Percentiles rank a stretch among this genome's conserved stretches.
These are phyloP conservation scores for Endothia cerciana DNA, from an alignment of 2,329 filamentous ascomycete genomes.

Conservation along the genomic window DNA sequence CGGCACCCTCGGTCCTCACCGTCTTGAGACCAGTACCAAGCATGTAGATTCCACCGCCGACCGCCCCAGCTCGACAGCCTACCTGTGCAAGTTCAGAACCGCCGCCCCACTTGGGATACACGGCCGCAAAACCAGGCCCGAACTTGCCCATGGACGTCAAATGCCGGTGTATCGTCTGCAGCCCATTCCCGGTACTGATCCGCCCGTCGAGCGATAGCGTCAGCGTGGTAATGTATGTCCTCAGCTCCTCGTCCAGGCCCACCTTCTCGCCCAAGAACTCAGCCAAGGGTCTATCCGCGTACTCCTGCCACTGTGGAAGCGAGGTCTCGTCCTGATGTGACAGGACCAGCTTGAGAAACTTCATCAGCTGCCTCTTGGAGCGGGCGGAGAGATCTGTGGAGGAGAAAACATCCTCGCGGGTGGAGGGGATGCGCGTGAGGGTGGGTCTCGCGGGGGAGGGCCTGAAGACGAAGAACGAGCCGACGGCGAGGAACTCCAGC, in stretches of 20 bases:
- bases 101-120: conserved; percentile 93
- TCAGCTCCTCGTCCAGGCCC: conserved; percentile 69
- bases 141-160: conserved; percentile 85
- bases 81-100: conserved; percentile 89
- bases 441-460: conserved; percentile 38
- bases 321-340: conserved; percentile 61
- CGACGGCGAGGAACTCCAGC: conserved; percentile 90
- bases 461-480: conserved; percentile 84
- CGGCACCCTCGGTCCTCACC: conserved; percentile 32
- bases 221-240: conserved; percentile 66
- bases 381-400: conserved; percentile 75
- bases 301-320: conserved; percentile 62
- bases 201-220: conserved; percentile 72
- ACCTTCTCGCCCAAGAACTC: conserved; percentile 66
- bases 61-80: conserved; percentile 84
- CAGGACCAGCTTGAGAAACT: conserved; percentile 86
- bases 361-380: conserved; percentile 87
- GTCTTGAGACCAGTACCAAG: conserved; percentile 69
- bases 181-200: conserved; percentile 65
- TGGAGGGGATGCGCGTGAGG: conserved; percentile 79
- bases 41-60: conserved; percentile 90
- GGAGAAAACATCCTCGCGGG: conserved; percentile 88
- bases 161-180: conserved; percentile 77
- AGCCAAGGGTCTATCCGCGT: conserved; percentile 58
- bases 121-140: conserved; percentile 84